Conservation (phyloP, 2,329 filamentous ascomycete genomes). For the Clonostachys solani region DNA sequence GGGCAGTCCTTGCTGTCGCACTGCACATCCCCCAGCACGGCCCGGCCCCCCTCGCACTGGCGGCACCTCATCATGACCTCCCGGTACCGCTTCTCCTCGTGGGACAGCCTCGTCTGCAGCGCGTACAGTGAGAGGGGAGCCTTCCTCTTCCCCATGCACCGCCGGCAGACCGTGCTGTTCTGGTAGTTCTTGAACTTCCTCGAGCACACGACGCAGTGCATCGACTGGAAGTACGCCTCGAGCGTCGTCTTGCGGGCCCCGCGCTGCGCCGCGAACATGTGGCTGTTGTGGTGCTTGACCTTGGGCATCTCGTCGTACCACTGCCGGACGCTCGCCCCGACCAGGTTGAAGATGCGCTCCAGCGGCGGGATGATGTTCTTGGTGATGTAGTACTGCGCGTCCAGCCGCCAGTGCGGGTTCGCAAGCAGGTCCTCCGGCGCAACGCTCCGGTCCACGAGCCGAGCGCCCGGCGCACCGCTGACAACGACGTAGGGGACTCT, state of each 20-base stretch:
- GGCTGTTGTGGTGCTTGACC: slow-evolving; percentile 47
- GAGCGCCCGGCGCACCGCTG: slow-evolving; percentile 78
- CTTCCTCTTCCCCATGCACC: slow-evolving; percentile 41
- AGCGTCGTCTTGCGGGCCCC: slow-evolving; percentile 60
- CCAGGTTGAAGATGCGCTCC: slow-evolving; percentile 93
- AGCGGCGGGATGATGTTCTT: slow-evolving; percentile 95
- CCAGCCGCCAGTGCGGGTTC: slow-evolving; percentile 74
- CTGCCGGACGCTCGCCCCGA: slow-evolving; percentile 81
- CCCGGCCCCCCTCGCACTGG: slow-evolving; percentile 65
- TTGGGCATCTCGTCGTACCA: slow-evolving; percentile 99
- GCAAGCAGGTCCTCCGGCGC: slow-evolving; percentile 77
- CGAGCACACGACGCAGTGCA: slow-evolving; percentile 72
- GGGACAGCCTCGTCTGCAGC: slow-evolving; percentile 58
- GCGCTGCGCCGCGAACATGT: slow-evolving; percentile 12
- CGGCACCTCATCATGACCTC: slow-evolving; percentile 72
- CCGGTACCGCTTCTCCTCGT: slow-evolving; percentile 57
- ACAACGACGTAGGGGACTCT: slow-evolving; percentile 93
- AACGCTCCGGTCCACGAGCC: slow-evolving; percentile 86
- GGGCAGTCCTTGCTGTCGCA: slow-evolving; percentile 93
- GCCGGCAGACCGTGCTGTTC: slow-evolving; percentile 45
- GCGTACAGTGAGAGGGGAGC: slow-evolving; percentile 57
- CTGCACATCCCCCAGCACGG: slow-evolving; percentile 70
- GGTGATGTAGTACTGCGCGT: slow-evolving; percentile 93
- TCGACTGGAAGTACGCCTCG: slow-evolving; percentile 88
- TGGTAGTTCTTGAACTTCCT: slow-evolving; percentile 6